Conservation (phyloP, 1,139 yeast species). For the Suhomyces chickasaworum region DNA sequence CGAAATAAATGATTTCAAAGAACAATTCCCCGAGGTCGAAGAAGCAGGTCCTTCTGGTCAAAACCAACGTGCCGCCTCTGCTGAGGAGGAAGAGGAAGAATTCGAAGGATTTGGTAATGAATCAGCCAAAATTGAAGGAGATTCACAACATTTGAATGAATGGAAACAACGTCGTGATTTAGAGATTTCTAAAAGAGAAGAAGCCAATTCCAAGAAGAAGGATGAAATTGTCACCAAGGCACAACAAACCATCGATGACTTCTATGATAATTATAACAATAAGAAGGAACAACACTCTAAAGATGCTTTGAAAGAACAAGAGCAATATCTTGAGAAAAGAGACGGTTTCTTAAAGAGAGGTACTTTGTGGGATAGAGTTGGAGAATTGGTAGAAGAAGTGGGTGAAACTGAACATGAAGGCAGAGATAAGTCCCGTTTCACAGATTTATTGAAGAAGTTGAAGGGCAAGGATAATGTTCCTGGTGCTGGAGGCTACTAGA, state of each 20-base stretch:
- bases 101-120: conserved; percentile 30
- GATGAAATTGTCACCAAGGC: conserved; percentile 75
- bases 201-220: conserved; percentile 65
- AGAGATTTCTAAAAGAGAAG: conserved; percentile 83
- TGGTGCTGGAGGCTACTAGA: conserved; percentile 32
- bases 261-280: conserved; percentile 87
- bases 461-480: conserved; percentile 34
- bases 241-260: conserved; percentile 85
- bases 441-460: conserved; percentile 29
- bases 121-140: conserved; percentile 33
- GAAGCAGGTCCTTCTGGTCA: conserved; percentile 15
- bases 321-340: conserved; percentile 71
- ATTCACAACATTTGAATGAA: conserved; percentile 61
- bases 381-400: conserved; percentile 47
- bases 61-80: conserved; percentile 20
- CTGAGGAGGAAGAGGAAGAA: conserved; percentile 36
- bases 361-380: conserved; percentile 87
- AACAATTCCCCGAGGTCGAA: conserved; percentile 66
- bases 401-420: conserved; percentile 33
- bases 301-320: conserved; percentile 67
- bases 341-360: conserved; percentile 76
- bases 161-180: conserved; percentile 86
- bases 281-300: conserved; percentile 76
- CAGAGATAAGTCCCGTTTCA: conserved; percentile 31
- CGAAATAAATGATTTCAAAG: conserved; percentile 65